Base-by-base conservation (phyloP, 176 grass and related monocot genomes). In the Puccinellia tenuiflora region DNA sequence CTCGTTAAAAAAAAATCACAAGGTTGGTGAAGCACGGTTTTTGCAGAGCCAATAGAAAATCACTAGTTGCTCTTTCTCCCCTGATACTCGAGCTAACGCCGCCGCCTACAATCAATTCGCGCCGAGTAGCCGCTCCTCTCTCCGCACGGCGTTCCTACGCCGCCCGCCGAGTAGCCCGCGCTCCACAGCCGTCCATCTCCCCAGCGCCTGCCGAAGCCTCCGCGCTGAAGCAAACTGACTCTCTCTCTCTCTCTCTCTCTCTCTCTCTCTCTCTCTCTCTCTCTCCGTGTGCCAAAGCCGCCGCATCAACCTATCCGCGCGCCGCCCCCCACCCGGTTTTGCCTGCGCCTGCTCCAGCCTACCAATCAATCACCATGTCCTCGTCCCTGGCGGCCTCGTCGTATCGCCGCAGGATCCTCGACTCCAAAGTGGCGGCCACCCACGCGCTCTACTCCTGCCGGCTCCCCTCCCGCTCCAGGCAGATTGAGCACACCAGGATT, bases 361-460 rank as follows among this genome's bases (percentile, higher is more conserved):
- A 21, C 73, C 18, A 3, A 17, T 35, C 57, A 66, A 1, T 51
- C 7, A 2, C 57, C 54, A 76, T 77, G 79, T 63, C 88, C 5
- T 33, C 52, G 67, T 82, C 82, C 2, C 63, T 88, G 37, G 87
- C 68, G 38, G 13, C 29, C 60, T 89, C 87, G 28, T 61, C 16
- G 3, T 81, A 89, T 71, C 82, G 87, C 70, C 77, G 82, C 39
- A 76, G 82, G 40, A 81, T 89, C 22, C 39, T 89, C 7, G 77
- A 81, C 18, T 81, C 52, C 82, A 81, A 37, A 20, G 40, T 33
- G 18, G 50, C 60, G 40, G 61, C 50, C 14, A 61, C 81, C 54
- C 68, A 61, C 54, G 52, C 39, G 68, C 53, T 60, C 20, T 81
- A 28, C 30, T 77, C 40, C 30, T 70, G 33, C 0, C 71, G 83